A percentile compares a stretch with the other conserved stretches of the same genome.
Conservation (phyloP, 768 basidiomycete species). For the Kwoniella botswanensis region DNA sequence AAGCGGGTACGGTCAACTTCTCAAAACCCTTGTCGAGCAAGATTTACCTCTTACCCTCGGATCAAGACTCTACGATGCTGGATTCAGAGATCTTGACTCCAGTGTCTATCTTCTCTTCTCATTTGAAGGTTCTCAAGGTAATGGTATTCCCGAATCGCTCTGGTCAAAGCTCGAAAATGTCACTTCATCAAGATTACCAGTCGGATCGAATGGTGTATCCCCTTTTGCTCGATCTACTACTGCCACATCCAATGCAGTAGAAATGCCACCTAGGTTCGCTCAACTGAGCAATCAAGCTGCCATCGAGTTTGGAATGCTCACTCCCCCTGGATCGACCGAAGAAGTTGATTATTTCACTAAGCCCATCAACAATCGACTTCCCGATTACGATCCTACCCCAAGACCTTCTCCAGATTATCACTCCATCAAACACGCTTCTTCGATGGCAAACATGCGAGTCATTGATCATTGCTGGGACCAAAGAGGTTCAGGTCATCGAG, state of each 20-base stretch:
- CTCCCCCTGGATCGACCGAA: neutral
- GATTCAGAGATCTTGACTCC: constrained; percentile 26
- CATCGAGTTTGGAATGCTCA: constrained; percentile 7
- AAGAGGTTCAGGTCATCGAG: neutral
- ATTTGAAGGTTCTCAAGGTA: constrained; percentile 33
- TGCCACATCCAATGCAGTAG: neutral
- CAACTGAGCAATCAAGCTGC: constrained; percentile 3
- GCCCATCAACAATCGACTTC: neutral
- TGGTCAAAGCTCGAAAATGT: constrained; percentile 39
- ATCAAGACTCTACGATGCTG: constrained; percentile 33
- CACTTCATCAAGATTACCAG: constrained; percentile 14
- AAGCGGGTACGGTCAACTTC: constrained; percentile 32
- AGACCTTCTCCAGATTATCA: constrained; percentile 6
- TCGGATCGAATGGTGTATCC: constrained; percentile 10
- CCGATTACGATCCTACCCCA: constrained; percentile 13
- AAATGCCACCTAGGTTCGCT: constrained; percentile 13
- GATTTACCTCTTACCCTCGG: constrained; percentile 38
- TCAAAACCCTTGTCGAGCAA: constrained; percentile 24
- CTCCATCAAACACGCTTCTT: constrained; percentile 5
- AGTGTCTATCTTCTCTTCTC: constrained; percentile 29
- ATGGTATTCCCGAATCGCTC: constrained; percentile 47
- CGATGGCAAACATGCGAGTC: neutral
- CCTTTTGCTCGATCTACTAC: constrained; percentile 1
- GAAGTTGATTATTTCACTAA: constrained; percentile 1
- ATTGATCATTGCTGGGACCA: neutral